phyloP scores from a whole-genome alignment of 441 rosid genomes.

The Populus hybrid region DNA sequence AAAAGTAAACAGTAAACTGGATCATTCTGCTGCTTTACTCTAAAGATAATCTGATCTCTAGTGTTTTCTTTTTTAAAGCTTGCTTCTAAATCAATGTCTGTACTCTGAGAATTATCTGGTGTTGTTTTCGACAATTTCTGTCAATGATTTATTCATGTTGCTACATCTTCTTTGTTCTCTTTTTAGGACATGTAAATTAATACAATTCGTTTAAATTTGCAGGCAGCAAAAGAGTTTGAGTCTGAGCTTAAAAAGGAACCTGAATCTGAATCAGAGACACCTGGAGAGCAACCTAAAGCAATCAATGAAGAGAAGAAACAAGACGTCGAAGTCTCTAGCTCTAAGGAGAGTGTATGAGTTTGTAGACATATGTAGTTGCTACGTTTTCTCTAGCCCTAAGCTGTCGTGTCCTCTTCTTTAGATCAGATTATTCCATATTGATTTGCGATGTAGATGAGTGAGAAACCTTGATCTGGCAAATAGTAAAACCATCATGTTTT shows the following conservation, averaged over 20 bases:
- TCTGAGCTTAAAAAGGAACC: slow-evolving; percentile 87
- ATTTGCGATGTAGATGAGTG: slow-evolving; percentile 13
- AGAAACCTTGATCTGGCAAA: neutral
- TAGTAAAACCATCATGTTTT: neutral
- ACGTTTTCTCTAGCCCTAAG: neutral
- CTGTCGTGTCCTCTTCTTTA: slow-evolving; percentile 18
- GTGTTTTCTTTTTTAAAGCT: neutral
- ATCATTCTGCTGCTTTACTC: neutral
- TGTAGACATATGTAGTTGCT: slow-evolving; percentile 22
- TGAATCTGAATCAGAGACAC: slow-evolving; percentile 38
- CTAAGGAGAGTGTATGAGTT: slow-evolving; percentile 68
- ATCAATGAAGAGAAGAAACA: slow-evolving; percentile 49
- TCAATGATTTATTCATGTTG: neutral
- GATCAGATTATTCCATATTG: slow-evolving; percentile 19
- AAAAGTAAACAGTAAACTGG: neutral
- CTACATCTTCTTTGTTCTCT: neutral
- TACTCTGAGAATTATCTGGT: neutral
- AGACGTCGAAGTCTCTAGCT: slow-evolving; percentile 47
- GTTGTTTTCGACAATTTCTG: neutral
- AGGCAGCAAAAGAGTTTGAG: slow-evolving; percentile 98
- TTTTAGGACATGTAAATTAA: neutral
- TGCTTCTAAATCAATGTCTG: neutral
- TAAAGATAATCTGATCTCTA: neutral
- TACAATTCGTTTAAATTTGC: slow-evolving; percentile 24
- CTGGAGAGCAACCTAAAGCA: slow-evolving; percentile 41